Percentiles rank a stretch among this genome's conserved stretches.
These are phyloP conservation scores for Suillus variegatus DNA, from an alignment of 768 basidiomycete species.

Conservation along the genomic window DNA sequence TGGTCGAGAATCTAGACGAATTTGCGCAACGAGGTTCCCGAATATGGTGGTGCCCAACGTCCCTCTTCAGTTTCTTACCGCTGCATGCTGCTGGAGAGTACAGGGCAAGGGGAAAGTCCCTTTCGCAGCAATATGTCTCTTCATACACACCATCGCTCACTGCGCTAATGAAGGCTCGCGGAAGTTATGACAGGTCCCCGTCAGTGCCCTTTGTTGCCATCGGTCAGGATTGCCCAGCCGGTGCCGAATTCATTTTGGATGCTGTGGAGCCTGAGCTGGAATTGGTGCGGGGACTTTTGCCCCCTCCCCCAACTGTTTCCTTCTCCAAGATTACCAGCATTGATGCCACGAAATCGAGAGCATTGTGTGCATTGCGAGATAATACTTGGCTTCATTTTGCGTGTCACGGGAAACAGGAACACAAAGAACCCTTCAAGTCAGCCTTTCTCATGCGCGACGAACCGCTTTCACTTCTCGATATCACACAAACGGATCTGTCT, in stretches of 20 bases:
- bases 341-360: too few species aligned
- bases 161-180: constrained; percentile 1
- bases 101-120: neutral
- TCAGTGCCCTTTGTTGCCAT: constrained; percentile 13
- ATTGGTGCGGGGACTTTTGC: too few species aligned
- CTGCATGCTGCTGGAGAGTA: neutral
- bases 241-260: neutral
- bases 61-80: neutral
- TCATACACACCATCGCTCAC: constrained; percentile 9
- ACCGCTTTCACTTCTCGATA: too few species aligned
- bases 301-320: too few species aligned
- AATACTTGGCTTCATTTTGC: too few species aligned
- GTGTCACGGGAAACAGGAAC: too few species aligned
- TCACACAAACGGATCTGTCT: too few species aligned
- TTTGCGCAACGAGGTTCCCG: neutral
- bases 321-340: too few species aligned
- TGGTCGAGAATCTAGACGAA: neutral
- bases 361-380: too few species aligned
- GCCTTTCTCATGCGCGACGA: too few species aligned
- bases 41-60: neutral
- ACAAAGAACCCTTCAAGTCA: too few species aligned
- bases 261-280: neutral
- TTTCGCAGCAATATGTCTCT: neutral
- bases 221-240: constrained; percentile 4
- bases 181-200: too few species aligned